phyloP scores from a whole-genome alignment of 352 stramenopile genomes.

The Aphanomyces invadans region DNA sequence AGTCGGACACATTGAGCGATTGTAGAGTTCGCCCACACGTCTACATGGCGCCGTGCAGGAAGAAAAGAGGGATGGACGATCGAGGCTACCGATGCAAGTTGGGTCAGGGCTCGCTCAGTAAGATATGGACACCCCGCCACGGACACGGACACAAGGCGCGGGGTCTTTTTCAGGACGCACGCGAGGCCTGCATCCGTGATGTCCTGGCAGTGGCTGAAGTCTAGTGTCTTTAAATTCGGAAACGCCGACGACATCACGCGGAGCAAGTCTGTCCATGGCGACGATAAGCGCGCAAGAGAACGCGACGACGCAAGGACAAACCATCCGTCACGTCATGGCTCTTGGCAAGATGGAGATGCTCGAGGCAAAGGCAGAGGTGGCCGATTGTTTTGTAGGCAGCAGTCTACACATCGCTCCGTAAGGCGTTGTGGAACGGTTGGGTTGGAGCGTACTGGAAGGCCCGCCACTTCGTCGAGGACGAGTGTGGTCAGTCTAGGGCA shows the following conservation, averaged over 20 bases:
- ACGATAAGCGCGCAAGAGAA: neutral
- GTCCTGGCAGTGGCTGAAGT: conserved; percentile 40
- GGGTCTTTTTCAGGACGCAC: conserved; percentile 36
- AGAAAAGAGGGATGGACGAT: too few species aligned
- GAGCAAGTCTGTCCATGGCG: conserved; percentile 32
- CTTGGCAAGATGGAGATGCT: neutral
- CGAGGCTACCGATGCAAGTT: conserved; percentile 41
- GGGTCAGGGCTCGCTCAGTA: conserved; percentile 36
- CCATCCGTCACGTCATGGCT: conserved; percentile 19
- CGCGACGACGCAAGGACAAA: neutral
- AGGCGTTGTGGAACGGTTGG: neutral
- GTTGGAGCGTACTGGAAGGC: neutral
- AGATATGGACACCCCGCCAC: conserved; percentile 36
- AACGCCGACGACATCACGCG: conserved; percentile 32
- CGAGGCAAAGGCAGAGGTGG: neutral
- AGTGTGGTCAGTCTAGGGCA: neutral
- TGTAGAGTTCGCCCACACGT: conserved; percentile 30
- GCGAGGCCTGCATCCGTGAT: conserved; percentile 48
- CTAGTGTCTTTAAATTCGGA: conserved; percentile 33
- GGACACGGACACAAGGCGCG: conserved; percentile 37
- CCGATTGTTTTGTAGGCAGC: conserved; percentile 7
- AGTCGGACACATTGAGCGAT: conserved; percentile 52
- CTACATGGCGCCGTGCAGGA: neutral
- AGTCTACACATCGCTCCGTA: conserved; percentile 3
- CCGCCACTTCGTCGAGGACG: neutral